Base-by-base conservation (phyloP, 768 basidiomycete genomes). In the Trametes cinnabarina region DNA sequence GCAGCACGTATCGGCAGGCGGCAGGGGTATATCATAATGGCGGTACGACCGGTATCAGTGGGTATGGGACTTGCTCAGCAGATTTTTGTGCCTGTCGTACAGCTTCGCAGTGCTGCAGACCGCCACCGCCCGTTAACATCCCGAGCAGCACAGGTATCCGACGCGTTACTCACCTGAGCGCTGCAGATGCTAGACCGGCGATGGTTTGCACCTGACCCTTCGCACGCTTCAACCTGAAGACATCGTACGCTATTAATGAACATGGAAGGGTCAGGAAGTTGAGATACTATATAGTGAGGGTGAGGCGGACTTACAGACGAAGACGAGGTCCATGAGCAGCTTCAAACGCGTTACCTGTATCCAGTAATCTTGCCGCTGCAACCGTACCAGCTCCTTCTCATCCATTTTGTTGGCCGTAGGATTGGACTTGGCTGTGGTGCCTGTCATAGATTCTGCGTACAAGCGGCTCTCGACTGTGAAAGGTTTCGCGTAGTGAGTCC, bases 281-380 rank as follows among this genome's bases (percentile, higher is more conserved):
- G 11, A 39, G 11, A n/a, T n/a, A 15, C 37, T n/a, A 15, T 15
- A 4, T 8, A 8, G 15, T 39, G 17, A 15, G 37, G 11, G 7
- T 12, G 10, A 39, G 15, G 37, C 15, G 37, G 4, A 70, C 82
- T 72, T 68, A 94, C 91, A 92, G 68, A 92, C 92, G 73, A 93
- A 94, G 66, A 92, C 83, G 60, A 94, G 74, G 70, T 94, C 92
- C 90, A 92, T 90, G 41, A 81, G 66, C 58, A 94, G 74, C 75
- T 94, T 94, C 54, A 78, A 75, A 57, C 87, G 75, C 23, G 86
- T 79, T 48, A 89, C 71, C 63, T 83, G 83, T 46, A 93, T 74
- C 91, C 91, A 93, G 65, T 87, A 85, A 64, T 83, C 84, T 71
- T 91, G 86, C 62, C 81, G 79, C 68, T 82, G 80, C 34, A 94